Evolutionary conservation across 2,329 filamentous ascomycete genomes (phyloP).

Genomic region (Arthrocladium fulminans): DNA sequence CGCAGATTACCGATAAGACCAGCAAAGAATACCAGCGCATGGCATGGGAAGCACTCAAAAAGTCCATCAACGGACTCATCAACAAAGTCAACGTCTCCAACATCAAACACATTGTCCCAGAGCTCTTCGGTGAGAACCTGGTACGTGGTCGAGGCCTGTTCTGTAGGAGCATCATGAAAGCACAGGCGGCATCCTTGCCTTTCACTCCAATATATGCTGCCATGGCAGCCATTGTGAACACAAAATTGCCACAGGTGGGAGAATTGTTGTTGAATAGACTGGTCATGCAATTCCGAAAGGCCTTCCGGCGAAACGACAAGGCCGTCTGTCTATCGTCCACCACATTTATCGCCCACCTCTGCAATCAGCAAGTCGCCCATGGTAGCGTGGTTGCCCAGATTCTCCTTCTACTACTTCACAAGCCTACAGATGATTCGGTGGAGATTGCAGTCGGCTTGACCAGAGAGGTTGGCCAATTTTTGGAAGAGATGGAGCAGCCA

Average conservation of each 20-base stretch:
- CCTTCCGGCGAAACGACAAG: constrained; percentile 94
- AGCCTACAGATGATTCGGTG: constrained; percentile 93
- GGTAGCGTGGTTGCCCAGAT: constrained; percentile 93
- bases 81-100: constrained; percentile 99
- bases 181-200: constrained; percentile 86
- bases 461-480: constrained; percentile 82
- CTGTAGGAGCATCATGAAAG: constrained; percentile 96
- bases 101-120: constrained; percentile 94
- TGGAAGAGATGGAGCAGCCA: constrained; percentile 88
- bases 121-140: constrained; percentile 90
- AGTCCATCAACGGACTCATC: constrained; percentile 96
- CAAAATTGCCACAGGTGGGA: constrained; percentile 88
- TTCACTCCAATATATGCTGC: constrained; percentile 95
- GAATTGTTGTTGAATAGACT: constrained; percentile 79
- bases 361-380: constrained; percentile 91
- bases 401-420: constrained; percentile 79
- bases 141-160: constrained; percentile 85
- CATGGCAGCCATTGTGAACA: constrained; percentile 94
- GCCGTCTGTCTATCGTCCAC: constrained; percentile 86
- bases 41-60: constrained; percentile 98
- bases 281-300: constrained; percentile 88
- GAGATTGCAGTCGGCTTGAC: constrained; percentile 94
- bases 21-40: constrained; percentile 98
- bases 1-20: constrained; percentile 91
- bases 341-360: constrained; percentile 88